Evolutionary conservation across 768 basidiomycete genomes (phyloP).

Genomic region (Leccinum obscurum): DNA sequence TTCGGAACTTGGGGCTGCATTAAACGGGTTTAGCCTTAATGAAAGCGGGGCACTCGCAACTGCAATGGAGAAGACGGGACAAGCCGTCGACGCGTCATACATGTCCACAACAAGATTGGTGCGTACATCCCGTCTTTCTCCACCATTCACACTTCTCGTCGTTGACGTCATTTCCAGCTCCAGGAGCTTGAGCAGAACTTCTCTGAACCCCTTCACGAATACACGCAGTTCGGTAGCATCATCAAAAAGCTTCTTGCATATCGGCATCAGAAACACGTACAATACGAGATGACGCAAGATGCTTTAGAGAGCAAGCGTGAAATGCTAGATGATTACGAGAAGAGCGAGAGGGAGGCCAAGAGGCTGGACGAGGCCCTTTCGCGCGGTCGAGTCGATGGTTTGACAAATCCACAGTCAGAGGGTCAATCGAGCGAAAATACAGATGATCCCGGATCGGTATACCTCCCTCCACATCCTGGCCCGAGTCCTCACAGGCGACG

Average conservation of each 20-base stretch:
- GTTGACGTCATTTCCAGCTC: constrained; percentile 49
- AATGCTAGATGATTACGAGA: constrained; percentile 85
- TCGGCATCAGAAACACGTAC: constrained; percentile 97
- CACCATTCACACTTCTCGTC: constrained; percentile 2
- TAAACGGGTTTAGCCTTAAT: constrained; percentile 92
- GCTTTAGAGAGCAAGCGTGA: constrained; percentile 81
- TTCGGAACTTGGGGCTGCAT: constrained; percentile 84
- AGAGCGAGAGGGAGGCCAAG: constrained; percentile 87
- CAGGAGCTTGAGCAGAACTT: constrained; percentile 94
- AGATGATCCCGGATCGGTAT: constrained; percentile 47
- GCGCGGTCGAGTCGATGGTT: constrained; percentile 45
- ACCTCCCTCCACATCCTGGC: constrained; percentile 78
- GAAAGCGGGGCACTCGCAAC: constrained; percentile 71
- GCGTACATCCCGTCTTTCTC: constrained; percentile 27
- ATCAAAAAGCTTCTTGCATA: constrained; percentile 94
- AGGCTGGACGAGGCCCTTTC: constrained; percentile 87
- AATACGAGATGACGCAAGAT: constrained; percentile 97
- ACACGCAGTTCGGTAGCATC: constrained; percentile 90
- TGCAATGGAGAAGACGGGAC: constrained; percentile 95
- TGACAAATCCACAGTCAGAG: constrained; percentile 25
- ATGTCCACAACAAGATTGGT: constrained; percentile 90
- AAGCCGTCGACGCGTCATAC: constrained; percentile 93
- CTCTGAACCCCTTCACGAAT: constrained; percentile 95
- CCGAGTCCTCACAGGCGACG: constrained; percentile 64
- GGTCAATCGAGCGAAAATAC: constrained; percentile 36